A percentile compares a stretch with the other conserved stretches of the same genome.
phyloP scores from a whole-genome alignment of 495 filamentous ascomycete genomes.

The Daldinia grandis region DNA sequence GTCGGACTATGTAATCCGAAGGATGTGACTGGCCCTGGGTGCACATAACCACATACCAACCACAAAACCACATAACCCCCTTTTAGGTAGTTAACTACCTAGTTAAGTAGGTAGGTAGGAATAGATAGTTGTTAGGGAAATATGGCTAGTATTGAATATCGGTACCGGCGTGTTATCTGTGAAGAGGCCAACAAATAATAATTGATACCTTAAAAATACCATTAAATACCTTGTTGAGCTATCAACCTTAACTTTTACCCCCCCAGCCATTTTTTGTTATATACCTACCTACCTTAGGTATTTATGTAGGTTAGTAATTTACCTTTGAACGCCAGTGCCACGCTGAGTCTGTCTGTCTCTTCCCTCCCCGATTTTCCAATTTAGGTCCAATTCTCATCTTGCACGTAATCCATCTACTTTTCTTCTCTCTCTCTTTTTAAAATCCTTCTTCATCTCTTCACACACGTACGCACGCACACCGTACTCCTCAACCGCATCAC shows the following conservation, averaged over 20 bases:
- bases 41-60: not conserved
- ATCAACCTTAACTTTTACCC: constrained; percentile 12
- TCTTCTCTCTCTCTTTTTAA: not conserved
- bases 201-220: constrained; percentile 3
- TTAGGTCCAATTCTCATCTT: constrained; percentile 7
- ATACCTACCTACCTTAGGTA: not conserved
- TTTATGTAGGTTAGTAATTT: constrained; percentile 1
- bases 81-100: too few species aligned
- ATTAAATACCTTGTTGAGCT: not conserved
- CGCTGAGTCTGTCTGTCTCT: constrained; percentile 21
- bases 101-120: not conserved
- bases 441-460: not conserved
- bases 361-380: constrained; percentile 18
- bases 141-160: not conserved
- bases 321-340: constrained; percentile 31
- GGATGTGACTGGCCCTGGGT: constrained; percentile 24
- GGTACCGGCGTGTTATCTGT: constrained; percentile 9
- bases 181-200: constrained; percentile 21
- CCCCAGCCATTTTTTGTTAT: constrained; percentile 14
- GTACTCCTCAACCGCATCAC: not conserved
- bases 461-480: constrained; percentile 1
- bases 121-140: not conserved
- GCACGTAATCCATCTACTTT: not conserved
- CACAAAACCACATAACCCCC: not conserved
- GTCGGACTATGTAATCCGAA: constrained; percentile 40